phyloP scores from a whole-genome alignment of 257 asterid genomes.

The Linaria vulgaris region DNA sequence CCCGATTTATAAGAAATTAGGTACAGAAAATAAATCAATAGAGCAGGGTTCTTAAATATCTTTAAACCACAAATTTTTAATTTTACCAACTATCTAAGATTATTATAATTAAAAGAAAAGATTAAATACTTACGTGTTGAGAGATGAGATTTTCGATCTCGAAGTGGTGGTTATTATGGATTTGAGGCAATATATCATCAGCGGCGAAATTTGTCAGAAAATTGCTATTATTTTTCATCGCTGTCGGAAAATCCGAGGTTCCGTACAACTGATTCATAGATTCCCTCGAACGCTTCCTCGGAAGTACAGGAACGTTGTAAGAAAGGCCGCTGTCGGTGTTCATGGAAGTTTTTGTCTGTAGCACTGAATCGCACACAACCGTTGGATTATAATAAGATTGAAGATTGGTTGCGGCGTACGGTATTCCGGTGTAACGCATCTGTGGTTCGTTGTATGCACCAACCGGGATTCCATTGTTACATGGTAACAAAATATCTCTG shows the following conservation, averaged over 20 bases:
- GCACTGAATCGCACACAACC: conserved; percentile 22
- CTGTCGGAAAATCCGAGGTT: conserved; percentile 14
- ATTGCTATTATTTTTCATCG: conserved; percentile 21
- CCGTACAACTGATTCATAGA: conserved; percentile 30
- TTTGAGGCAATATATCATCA: conserved; percentile 42
- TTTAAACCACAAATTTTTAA: no score
- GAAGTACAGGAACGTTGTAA: conserved; percentile 17
- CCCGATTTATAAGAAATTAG: no score
- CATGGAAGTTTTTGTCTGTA: conserved; percentile 42
- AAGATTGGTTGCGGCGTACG: conserved; percentile 22
- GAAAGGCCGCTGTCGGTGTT: conserved; percentile 51
- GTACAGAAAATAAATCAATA: no score
- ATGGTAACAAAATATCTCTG: conserved; percentile 36
- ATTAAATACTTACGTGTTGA: conserved; percentile 49
- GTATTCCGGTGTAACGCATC: conserved; percentile 23
- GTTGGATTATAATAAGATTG: no score
- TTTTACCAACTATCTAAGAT: no score
- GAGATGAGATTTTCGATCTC: conserved; percentile 65
- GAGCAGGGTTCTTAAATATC: no score
- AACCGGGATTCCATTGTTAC: conserved; percentile 28
- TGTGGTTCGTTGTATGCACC: conserved; percentile 29
- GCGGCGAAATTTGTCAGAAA: conserved; percentile 36
- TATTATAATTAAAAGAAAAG: no score
- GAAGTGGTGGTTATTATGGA: conserved; percentile 53
- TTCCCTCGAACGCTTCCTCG: conserved; percentile 51